These are phyloP conservation scores for Aspergillus terreus DNA, from an alignment of 2,329 filamentous ascomycete genomes.

Conservation along the genomic window DNA sequence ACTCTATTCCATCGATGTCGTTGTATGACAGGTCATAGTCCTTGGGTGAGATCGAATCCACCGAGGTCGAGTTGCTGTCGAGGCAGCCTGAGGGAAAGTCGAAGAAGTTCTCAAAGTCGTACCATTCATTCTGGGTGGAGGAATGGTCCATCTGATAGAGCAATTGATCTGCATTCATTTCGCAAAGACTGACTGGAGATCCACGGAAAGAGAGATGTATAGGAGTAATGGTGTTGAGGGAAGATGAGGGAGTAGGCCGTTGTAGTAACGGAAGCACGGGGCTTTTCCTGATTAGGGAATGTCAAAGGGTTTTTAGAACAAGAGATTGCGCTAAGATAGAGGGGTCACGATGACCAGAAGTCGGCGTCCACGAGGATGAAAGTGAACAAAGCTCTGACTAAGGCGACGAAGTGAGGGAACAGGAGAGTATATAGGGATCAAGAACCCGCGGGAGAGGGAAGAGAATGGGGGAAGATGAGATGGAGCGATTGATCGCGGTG, in stretches of 20 bases:
- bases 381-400: background rate
- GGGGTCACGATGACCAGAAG: background rate
- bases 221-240: background rate
- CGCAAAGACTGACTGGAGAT: conserved; percentile 1
- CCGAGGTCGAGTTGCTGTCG: conserved; percentile 27
- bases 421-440: background rate
- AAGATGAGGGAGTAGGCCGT: background rate
- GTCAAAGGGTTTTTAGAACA: background rate
- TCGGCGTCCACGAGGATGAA: background rate
- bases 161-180: conserved; percentile 27
- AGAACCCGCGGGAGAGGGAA: background rate
- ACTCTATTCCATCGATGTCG: conserved; percentile 19
- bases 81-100: conserved; percentile 25
- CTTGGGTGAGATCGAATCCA: conserved; percentile 27
- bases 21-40: conserved; percentile 26
- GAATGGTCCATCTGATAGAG: conserved; percentile 21
- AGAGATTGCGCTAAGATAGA: background rate
- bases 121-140: conserved; percentile 23
- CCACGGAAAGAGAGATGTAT: background rate
- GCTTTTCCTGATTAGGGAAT: conserved; percentile 1
- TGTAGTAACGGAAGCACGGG: conserved; percentile 1
- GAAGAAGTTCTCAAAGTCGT: conserved; percentile 34
- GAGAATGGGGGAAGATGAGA: background rate
- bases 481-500: background rate
- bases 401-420: background rate